Conservation (phyloP, 164 flowering plant genomes). For the Stephania japonica region DNA sequence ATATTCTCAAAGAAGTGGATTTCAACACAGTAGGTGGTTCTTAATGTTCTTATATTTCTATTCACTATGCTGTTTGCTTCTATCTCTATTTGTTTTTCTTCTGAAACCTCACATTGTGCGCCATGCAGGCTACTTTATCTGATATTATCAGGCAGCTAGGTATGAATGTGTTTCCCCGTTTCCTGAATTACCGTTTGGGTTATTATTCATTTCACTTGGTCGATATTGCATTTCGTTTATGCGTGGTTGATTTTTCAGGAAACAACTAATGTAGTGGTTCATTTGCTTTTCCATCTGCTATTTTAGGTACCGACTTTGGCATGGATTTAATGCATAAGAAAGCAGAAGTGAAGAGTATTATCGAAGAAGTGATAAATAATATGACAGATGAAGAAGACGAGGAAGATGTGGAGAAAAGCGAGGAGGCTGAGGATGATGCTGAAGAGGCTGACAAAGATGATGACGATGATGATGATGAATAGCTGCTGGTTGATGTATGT, state of each 20-base stretch:
- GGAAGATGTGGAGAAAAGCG: constrained; percentile 32
- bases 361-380: constrained; percentile 56
- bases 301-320: constrained; percentile 48
- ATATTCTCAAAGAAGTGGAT: constrained; percentile 73
- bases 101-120: constrained; percentile 4
- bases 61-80: background rate
- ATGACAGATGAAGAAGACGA: constrained; percentile 66
- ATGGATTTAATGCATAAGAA: constrained; percentile 57
- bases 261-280: background rate
- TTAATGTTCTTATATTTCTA: background rate
- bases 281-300: background rate
- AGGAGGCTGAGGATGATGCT: constrained; percentile 14
- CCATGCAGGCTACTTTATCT: constrained; percentile 75
- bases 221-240: background rate
- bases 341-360: constrained; percentile 59
- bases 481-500: constrained; percentile 1
- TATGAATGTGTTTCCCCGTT: too few species aligned
- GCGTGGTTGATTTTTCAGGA: background rate
- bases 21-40: constrained; percentile 67
- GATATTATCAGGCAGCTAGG: constrained; percentile 77
- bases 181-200: background rate
- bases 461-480: constrained; percentile 23
- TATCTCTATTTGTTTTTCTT: constrained; percentile 6
- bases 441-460: constrained; percentile 17
- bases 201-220: background rate